Base-by-base conservation (phyloP, 805 yeast genomes). In the Zygosaccharomyces pseudorouxii region DNA sequence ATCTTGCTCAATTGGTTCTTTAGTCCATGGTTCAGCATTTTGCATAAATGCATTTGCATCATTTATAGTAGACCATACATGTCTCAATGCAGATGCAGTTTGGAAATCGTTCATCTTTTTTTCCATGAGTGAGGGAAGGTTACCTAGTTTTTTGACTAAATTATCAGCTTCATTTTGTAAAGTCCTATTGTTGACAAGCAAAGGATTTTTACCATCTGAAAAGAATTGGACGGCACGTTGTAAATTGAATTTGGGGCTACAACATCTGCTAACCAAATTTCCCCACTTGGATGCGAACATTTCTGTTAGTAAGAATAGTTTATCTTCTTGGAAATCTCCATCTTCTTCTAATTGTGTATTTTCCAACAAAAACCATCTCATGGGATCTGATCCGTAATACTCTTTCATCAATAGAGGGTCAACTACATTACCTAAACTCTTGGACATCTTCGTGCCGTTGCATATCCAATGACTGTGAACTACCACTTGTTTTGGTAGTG, bases 391-490 rank as follows among this genome's bases (percentile, higher is more conserved):
- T 0, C 89, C 96, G 58, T 85, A 87, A 37, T 73, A 64, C 0
- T 77, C 72, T 3, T 79, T 71, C 27, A 84, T 73, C n/a, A 71
- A 77, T 16, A 86, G 62, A 0, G 99, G 99, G 59, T 93, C 97
- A 4, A 92, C 95, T 8, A 92, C 97, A 62, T 93, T 93, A 0
- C 97, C 97, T 47, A 82, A 70, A 48, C 95, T 84, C 59, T 93
- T 93, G 44, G 96, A 86, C 99, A 93, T 93, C 63, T 93, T 93
- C 38, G 80, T 71, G 0, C 98, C 98, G 29, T 82, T 84, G 65
- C 85, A 78, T 19, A 90, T 72, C 98, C 98, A 93, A 65, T 93
- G 99, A 5, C 95, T 84, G 70, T 93, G 99, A 2, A 93, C 96
- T 5, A 89, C 75, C 3, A 93, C 78, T 49, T 81, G 83, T 37